Percentiles rank a stretch among this genome's conserved stretches.
These are phyloP conservation scores for Saccharum spontaneum DNA, from an alignment of 176 grass and related monocot species.

Conservation along the genomic window DNA sequence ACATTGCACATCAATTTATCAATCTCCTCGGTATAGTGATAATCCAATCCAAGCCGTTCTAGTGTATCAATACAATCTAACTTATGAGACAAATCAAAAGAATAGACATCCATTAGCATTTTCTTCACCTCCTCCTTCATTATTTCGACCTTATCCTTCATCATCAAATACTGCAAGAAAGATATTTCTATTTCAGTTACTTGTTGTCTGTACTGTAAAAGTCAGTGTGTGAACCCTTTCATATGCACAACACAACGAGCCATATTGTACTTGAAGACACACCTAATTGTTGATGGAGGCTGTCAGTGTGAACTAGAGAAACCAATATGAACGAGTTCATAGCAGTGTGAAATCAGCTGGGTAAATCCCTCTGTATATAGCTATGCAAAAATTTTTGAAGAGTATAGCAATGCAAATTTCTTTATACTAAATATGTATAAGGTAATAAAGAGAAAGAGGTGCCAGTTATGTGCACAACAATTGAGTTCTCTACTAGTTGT, in stretches of 20 bases:
- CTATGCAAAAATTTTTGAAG: too few species aligned
- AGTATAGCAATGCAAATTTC: too few species aligned
- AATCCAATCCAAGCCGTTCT: constrained; percentile 24
- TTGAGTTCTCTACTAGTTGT: too few species aligned
- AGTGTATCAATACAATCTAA: constrained; percentile 32
- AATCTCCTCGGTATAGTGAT: constrained; percentile 39
- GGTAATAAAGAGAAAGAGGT: too few species aligned
- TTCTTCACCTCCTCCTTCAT: constrained; percentile 2
- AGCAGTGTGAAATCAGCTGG: neutral
- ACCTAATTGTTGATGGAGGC: neutral
- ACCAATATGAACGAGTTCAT: neutral
- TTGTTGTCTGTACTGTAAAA: neutral
- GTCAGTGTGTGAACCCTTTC: neutral
- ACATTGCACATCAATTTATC: neutral
- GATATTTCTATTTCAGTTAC: neutral
- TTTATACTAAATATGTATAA: too few species aligned
- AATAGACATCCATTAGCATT: neutral
- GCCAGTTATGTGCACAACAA: too few species aligned
- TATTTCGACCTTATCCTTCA: neutral
- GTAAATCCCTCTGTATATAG: too few species aligned
- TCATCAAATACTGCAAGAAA: constrained; percentile 3
- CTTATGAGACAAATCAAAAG: neutral
- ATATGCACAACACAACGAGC: neutral
- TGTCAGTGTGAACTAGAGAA: neutral
- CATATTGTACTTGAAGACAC: neutral